A percentile compares a stretch with the other conserved stretches of the same genome.
Evolutionary conservation across 805 yeast genomes (phyloP).

Genomic region (Pichia ethanolica): DNA sequence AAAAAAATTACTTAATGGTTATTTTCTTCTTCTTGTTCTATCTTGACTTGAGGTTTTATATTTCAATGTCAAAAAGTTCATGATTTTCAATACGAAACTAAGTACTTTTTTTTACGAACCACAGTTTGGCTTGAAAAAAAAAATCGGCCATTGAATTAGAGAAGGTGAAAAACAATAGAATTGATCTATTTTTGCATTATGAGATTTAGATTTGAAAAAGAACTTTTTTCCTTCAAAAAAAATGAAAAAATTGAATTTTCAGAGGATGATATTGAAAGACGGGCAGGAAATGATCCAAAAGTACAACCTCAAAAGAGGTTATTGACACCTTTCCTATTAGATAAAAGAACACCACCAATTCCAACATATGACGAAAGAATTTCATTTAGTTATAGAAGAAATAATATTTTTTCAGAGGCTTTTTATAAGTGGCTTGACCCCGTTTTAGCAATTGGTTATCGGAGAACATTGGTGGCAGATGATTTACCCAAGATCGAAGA

Average conservation of each 20-base stretch:
- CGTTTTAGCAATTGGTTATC: conserved; percentile 57
- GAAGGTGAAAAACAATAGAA: no score
- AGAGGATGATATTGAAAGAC: conserved; percentile 13
- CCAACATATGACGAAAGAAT: conserved; percentile 45
- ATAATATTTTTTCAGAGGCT: conserved; percentile 34
- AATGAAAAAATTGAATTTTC: conserved; percentile 2
- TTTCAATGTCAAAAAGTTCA: no score
- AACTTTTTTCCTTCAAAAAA: conserved; percentile 1
- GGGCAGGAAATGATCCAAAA: conserved; percentile 14
- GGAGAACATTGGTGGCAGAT: conserved; percentile 57
- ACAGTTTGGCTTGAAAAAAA: no score
- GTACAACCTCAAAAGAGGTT: conserved; percentile 29
- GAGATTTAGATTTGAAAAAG: neutral
- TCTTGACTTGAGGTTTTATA: no score
- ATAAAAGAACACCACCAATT: conserved; percentile 39
- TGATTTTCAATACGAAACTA: no score
- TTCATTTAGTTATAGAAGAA: conserved; percentile 35
- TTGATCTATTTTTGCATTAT: neutral
- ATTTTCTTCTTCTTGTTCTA: no score
- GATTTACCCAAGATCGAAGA: conserved; percentile 49
- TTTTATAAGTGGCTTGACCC: conserved; percentile 71
- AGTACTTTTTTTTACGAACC: no score
- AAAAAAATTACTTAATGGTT: no score
- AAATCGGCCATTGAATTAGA: no score
- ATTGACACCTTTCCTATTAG: conserved; percentile 26